Evolutionary conservation across 163 green algal genomes (phyloP).

Genomic region (Chlamydomonas reinhardtii): DNA sequence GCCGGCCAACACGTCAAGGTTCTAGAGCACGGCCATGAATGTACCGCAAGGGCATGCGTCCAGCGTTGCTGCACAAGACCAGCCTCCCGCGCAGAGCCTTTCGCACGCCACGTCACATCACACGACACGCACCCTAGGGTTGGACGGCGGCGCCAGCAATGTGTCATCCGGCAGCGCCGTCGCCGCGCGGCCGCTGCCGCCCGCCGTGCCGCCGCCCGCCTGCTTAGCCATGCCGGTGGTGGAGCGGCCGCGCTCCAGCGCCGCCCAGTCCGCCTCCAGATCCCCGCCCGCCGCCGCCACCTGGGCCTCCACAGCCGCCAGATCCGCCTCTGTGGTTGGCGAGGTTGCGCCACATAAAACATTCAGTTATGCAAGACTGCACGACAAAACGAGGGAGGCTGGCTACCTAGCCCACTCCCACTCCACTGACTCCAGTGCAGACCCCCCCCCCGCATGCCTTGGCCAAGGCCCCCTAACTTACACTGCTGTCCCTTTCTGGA

Average conservation of each 20-base stretch:
- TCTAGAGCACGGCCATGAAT: too few species aligned
- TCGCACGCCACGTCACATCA: too few species aligned
- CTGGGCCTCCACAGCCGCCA: background rate
- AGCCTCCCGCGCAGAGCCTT: too few species aligned
- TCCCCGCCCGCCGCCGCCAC: conserved; percentile 11
- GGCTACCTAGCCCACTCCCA: too few species aligned
- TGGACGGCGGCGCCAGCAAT: conserved; percentile 36
- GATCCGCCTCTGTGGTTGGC: background rate
- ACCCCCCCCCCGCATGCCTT: too few species aligned
- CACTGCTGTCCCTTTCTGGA: too few species aligned
- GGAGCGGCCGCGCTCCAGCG: conserved; percentile 20
- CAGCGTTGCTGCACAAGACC: too few species aligned
- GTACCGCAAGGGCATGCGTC: too few species aligned
- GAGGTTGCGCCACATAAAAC: background rate
- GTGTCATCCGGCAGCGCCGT: background rate
- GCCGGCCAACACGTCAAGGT: too few species aligned
- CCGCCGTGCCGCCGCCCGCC: background rate
- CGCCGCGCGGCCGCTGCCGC: background rate
- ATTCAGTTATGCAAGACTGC: too few species aligned
- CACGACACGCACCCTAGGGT: background rate
- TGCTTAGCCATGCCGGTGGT: conserved; percentile 29
- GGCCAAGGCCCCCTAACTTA: too few species aligned
- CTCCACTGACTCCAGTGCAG: too few species aligned
- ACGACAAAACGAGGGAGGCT: background rate
- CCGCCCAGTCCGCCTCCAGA: conserved; percentile 39